A percentile compares a stretch with the other conserved stretches of the same genome.
Conservation (phyloP, 2,329 filamentous ascomycete genomes). For the Gaeumannomyces tritici region DNA sequence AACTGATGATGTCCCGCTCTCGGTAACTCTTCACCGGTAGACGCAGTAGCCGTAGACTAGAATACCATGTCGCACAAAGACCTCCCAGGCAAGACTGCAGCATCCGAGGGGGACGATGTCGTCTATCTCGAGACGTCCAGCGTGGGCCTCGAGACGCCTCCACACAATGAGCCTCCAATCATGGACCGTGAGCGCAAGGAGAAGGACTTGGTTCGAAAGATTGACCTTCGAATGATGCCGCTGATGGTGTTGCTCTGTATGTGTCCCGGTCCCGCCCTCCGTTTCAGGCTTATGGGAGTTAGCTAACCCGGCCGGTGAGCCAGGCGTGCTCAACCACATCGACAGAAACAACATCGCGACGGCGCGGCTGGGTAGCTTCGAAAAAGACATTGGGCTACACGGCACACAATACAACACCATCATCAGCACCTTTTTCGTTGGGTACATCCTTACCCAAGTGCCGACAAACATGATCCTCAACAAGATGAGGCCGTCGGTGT, state of each 20-base stretch:
- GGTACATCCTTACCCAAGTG: slow-evolving; percentile 21
- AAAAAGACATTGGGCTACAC: slow-evolving; percentile 28
- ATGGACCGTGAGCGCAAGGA: slow-evolving; percentile 28
- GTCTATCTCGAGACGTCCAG: background rate
- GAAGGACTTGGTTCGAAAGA: slow-evolving; percentile 42
- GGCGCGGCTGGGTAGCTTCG: slow-evolving; percentile 33
- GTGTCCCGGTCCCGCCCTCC: background rate
- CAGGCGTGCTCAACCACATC: slow-evolving; percentile 56
- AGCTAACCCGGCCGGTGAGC: slow-evolving; percentile 21
- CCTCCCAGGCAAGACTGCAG: background rate
- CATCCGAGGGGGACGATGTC: background rate
- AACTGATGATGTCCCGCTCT: no score
- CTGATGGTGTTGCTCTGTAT: slow-evolving; percentile 32
- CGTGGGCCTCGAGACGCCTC: background rate
- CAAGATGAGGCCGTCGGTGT: slow-evolving; percentile 31
- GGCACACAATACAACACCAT: slow-evolving; percentile 27
- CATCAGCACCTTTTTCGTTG: slow-evolving; percentile 22
- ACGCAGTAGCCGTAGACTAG: no score
- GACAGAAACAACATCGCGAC: slow-evolving; percentile 22
- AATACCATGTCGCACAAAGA: background rate
- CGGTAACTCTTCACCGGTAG: no score
- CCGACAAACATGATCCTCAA: slow-evolving; percentile 36
- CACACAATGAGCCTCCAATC: background rate
- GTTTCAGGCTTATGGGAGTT: slow-evolving; percentile 1
- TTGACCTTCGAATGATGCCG: slow-evolving; percentile 47